phyloP scores from a whole-genome alignment of 148 eudicot genomes.

The Heliosperma pusillum region DNA sequence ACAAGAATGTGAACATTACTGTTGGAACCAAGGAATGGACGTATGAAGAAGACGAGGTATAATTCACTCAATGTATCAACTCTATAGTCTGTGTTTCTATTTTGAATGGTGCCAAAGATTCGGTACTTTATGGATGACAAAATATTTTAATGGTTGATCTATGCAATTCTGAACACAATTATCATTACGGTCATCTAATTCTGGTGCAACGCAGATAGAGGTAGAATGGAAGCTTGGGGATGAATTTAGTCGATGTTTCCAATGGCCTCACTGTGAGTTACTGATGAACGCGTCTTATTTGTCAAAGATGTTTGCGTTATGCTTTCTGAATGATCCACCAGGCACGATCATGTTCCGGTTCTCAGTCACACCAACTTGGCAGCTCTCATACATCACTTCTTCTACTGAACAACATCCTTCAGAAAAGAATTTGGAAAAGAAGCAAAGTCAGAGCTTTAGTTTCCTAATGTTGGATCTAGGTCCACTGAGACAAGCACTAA shows the following conservation, averaged over 20 bases:
- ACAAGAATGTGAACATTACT: neutral
- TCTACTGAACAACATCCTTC: no score
- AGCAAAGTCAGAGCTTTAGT: neutral
- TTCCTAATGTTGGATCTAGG: neutral
- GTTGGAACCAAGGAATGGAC: neutral
- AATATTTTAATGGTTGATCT: neutral
- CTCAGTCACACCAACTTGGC: neutral
- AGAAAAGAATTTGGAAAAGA: neutral
- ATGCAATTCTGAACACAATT: neutral
- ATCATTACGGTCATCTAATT: neutral
- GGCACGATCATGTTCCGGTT: slow-evolving; percentile 5
- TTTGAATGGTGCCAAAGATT: neutral
- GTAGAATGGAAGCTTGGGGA: neutral
- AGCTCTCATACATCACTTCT: no score
- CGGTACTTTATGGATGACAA: neutral
- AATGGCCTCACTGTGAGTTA: slow-evolving; percentile 13
- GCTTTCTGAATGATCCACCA: neutral
- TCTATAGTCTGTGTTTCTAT: neutral
- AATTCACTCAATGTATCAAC: no score
- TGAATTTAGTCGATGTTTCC: slow-evolving; percentile 1
- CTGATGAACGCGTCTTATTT: neutral
- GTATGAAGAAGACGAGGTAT: slow-evolving; percentile 8
- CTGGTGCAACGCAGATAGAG: slow-evolving; percentile 2
- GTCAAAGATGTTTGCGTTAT: neutral
- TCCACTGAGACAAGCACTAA: neutral